Conservation (phyloP, 2,329 filamentous ascomycete genomes). For the Akanthomyces dipterigenus region DNA sequence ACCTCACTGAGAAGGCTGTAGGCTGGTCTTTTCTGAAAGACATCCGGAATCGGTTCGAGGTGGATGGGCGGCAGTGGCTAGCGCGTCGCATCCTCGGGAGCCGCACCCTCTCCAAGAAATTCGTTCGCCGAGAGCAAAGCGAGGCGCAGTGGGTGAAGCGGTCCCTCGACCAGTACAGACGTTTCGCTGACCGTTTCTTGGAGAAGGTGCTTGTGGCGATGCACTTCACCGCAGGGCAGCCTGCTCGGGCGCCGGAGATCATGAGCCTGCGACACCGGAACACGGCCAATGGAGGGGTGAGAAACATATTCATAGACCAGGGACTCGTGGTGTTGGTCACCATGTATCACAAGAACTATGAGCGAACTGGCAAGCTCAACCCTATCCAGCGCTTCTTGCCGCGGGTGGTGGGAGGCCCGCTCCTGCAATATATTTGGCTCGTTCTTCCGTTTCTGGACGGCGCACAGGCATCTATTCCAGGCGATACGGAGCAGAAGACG, state of each 20-base stretch:
- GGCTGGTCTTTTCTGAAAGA: background rate
- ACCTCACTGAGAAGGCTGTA: background rate
- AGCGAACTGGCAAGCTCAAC: conserved; percentile 18
- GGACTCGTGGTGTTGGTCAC: conserved; percentile 16
- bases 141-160: background rate
- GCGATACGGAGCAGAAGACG: background rate
- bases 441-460: conserved; percentile 15
- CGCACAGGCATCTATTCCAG: background rate
- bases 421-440: conserved; percentile 22
- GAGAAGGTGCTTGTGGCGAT: conserved; percentile 13
- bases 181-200: conserved; percentile 4
- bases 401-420: conserved; percentile 19
- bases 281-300: conserved; percentile 12
- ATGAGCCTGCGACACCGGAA: conserved; percentile 7
- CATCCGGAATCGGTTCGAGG: background rate
- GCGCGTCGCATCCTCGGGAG: background rate
- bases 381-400: conserved; percentile 22
- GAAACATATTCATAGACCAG: conserved; percentile 13
- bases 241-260: conserved; percentile 7
- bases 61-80: background rate
- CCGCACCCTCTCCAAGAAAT: background rate
- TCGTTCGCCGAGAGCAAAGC: background rate
- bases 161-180: background rate
- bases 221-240: conserved; percentile 9
- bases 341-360: conserved; percentile 19